Percentiles rank a stretch among this genome's conserved stretches.
Conservation (phyloP, 192 early-diverging fungal genomes). For the Pilobolus umbonatus region DNA sequence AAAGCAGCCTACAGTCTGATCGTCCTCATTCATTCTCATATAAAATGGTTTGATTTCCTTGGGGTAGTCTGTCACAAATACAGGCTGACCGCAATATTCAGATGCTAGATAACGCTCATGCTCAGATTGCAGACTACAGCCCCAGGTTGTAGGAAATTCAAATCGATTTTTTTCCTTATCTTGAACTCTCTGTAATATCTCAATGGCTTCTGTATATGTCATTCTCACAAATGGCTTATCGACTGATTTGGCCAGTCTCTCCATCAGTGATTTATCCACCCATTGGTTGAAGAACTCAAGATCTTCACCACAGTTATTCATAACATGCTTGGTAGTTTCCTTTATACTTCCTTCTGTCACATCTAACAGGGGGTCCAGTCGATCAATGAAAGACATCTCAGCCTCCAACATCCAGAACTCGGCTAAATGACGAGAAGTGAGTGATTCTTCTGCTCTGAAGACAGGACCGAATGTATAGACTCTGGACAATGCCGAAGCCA, state of each 20-base stretch:
- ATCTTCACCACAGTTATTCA: constrained; percentile 52
- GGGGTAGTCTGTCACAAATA: constrained; percentile 92
- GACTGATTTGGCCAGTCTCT: constrained; percentile 33
- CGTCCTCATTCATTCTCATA: constrained; percentile 62
- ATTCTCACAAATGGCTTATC: constrained; percentile 60
- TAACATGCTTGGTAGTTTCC: constrained; percentile 48
- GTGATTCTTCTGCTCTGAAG: constrained; percentile 80
- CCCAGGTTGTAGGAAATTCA: constrained; percentile 66
- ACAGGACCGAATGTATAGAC: constrained; percentile 80
- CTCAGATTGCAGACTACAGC: constrained; percentile 69
- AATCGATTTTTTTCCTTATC: constrained; percentile 41
- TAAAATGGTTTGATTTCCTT: constrained; percentile 80
- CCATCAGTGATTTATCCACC: constrained; percentile 46
- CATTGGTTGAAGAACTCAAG: constrained; percentile 55
- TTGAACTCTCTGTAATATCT: constrained; percentile 53
- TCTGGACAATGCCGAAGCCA: constrained; percentile 62
- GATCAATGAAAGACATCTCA: constrained; percentile 70
- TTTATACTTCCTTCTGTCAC: constrained; percentile 65
- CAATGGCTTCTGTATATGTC: constrained; percentile 77
- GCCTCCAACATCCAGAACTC: constrained; percentile 97
- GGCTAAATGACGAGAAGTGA: constrained; percentile 78
- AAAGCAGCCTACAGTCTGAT: constrained; percentile 71
- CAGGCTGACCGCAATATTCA: constrained; percentile 58
- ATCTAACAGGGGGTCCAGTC: constrained; percentile 57
- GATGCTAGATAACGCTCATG: constrained; percentile 83